These are phyloP conservation scores for Aspergillus kassunensis DNA, from an alignment of 495 filamentous ascomycete species.

Conservation along the genomic window DNA sequence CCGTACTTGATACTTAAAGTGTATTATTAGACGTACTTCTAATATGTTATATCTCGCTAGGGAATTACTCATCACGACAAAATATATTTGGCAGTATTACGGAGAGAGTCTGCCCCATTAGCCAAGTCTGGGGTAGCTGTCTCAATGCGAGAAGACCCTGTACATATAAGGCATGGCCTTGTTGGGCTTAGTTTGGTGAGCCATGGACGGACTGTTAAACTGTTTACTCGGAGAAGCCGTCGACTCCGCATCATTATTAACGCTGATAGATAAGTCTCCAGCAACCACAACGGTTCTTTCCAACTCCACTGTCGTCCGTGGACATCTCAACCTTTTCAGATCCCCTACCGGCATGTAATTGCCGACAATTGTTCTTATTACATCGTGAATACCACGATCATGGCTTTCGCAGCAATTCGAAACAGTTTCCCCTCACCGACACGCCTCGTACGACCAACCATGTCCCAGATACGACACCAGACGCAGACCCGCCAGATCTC, in stretches of 20 bases:
- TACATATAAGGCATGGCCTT: too few relatives aligned
- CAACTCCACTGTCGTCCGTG: background rate
- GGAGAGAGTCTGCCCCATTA: too few relatives aligned
- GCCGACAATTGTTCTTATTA: conserved; percentile 3
- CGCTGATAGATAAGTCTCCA: conserved; percentile 1
- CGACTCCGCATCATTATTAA: conserved; percentile 18
- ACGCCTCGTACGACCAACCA: conserved; percentile 32
- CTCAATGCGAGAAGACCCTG: too few relatives aligned
- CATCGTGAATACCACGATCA: conserved; percentile 17
- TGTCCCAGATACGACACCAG: conserved; percentile 23
- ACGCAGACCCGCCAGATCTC: conserved; percentile 39
- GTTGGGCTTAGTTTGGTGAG: too few relatives aligned
- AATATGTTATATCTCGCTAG: too few relatives aligned
- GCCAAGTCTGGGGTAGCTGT: too few relatives aligned
- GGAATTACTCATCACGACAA: too few relatives aligned
- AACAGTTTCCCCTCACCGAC: conserved; percentile 24
- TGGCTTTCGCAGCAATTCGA: conserved; percentile 39
- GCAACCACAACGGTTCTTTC: conserved; percentile 6
- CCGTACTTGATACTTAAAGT: too few relatives aligned
- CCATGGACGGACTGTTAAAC: conserved; percentile 33
- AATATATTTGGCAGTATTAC: too few relatives aligned
- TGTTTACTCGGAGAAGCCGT: conserved; percentile 4
- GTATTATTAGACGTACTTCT: too few relatives aligned
- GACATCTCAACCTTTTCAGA: conserved; percentile 6
- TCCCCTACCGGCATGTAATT: conserved; percentile 26